These are phyloP conservation scores for Sphaerostilbella broomeana DNA, from an alignment of 2,329 filamentous ascomycete species.

Conservation along the genomic window DNA sequence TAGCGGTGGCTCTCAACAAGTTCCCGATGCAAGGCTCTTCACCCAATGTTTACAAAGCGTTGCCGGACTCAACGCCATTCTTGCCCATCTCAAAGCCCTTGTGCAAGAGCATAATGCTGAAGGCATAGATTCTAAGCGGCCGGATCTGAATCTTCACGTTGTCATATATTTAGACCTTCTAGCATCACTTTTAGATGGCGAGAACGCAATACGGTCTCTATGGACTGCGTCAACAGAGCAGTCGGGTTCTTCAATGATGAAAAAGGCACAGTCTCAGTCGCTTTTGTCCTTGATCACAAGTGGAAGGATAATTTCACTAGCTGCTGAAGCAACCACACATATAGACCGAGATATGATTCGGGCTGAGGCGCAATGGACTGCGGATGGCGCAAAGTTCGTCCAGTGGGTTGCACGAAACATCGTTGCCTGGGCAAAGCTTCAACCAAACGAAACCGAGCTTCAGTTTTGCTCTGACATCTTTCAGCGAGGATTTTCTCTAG, in stretches of 20 bases:
- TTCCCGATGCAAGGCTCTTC: constrained; percentile 44
- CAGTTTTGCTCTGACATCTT: constrained; percentile 43
- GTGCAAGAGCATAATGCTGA: constrained; percentile 44
- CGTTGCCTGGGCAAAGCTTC: constrained; percentile 33
- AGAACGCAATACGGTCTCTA: constrained; percentile 30
- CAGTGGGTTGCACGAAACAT: constrained; percentile 67
- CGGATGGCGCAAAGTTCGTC: constrained; percentile 57
- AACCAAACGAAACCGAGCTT: constrained; percentile 25
- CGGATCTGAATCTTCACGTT: constrained; percentile 39
- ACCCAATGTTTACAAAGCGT: constrained; percentile 63
- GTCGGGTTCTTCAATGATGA: constrained; percentile 20
- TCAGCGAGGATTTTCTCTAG: constrained; percentile 59
- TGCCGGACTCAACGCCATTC: constrained; percentile 68
- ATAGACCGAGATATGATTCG: constrained; percentile 30
- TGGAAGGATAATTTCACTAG: constrained; percentile 43
- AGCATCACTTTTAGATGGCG: constrained; percentile 32
- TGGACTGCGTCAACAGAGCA: constrained; percentile 30
- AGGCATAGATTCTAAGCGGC: constrained; percentile 31
- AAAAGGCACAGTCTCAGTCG: constrained; percentile 28
- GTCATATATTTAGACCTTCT: constrained; percentile 39
- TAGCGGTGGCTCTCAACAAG: constrained; percentile 10
- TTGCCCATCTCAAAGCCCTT: constrained; percentile 61
- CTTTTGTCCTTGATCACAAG: constrained; percentile 41
- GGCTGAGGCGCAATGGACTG: constrained; percentile 48
- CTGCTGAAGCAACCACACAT: constrained; percentile 49